Conservation (phyloP, 148 eudicot species). For the Talinum fruticosum region DNA sequence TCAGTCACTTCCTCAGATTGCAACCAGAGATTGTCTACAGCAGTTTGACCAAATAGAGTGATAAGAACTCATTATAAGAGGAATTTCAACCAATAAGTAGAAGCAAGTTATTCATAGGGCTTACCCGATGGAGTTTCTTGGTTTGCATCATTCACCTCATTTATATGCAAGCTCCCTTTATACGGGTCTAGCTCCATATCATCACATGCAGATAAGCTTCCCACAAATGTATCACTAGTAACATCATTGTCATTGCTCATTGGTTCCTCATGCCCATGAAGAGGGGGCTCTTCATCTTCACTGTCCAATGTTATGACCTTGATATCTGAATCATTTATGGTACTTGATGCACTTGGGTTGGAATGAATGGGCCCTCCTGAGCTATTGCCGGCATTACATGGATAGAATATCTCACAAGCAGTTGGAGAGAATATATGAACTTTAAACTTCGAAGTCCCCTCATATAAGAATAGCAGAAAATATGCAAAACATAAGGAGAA, state of each 20-base stretch:
- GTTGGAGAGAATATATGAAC: slow-evolving; percentile 40
- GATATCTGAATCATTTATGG: neutral
- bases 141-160: neutral
- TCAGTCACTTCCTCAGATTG: neutral
- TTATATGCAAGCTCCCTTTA: slow-evolving; percentile 3
- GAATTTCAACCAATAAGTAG: neutral
- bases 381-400: neutral
- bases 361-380: neutral
- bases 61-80: neutral
- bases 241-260: neutral
- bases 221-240: neutral
- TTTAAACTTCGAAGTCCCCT: slow-evolving; percentile 34
- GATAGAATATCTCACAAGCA: slow-evolving; percentile 42
- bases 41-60: neutral
- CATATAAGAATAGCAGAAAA: slow-evolving; percentile 43
- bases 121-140: slow-evolving; percentile 1
- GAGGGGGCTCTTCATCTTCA: slow-evolving; percentile 5
- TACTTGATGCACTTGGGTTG: neutral
- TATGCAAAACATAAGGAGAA: slow-evolving; percentile 34
- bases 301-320: neutral
- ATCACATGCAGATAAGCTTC: neutral
- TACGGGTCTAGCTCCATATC: neutral
- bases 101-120: neutral
- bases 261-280: neutral
- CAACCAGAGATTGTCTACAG: neutral